phyloP scores from a whole-genome alignment of 106 monocot genomes.

The Acanthochlamys bracteata region DNA sequence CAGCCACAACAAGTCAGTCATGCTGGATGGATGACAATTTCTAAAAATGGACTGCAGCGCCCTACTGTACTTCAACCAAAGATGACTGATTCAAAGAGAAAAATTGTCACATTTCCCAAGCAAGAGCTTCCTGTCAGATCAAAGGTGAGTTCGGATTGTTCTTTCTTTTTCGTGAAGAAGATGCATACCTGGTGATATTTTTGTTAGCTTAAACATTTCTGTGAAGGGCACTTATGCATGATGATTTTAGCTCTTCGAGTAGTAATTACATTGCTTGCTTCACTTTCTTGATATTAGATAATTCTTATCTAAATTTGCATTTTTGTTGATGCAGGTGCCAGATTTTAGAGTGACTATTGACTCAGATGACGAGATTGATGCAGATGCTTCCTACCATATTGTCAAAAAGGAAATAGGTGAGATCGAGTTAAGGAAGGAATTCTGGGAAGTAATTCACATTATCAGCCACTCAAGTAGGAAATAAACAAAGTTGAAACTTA shows the following conservation, averaged over 20 bases:
- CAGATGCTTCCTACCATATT: slow-evolving; percentile 46
- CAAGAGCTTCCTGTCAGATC: slow-evolving; percentile 20
- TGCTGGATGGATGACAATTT: slow-evolving; percentile 8
- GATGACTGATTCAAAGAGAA: slow-evolving; percentile 6
- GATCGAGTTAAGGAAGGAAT: not conserved
- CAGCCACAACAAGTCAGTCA: slow-evolving; percentile 7
- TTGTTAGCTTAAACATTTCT: too few species aligned
- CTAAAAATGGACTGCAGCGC: slow-evolving; percentile 18
- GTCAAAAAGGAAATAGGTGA: slow-evolving; percentile 49
- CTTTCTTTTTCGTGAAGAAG: too few species aligned
- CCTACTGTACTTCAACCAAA: slow-evolving; percentile 28
- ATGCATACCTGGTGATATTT: too few species aligned
- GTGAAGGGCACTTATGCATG: too few species aligned
- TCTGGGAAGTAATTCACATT: too few species aligned
- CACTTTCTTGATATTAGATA: not conserved
- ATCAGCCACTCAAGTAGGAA: too few species aligned
- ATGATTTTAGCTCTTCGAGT: too few species aligned
- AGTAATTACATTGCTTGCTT: too few species aligned
- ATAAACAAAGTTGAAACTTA: too few species aligned
- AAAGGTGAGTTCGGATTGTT: slow-evolving; percentile 22
- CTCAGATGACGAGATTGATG: slow-evolving; percentile 70
- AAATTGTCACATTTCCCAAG: slow-evolving; percentile 9
- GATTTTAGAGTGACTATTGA: slow-evolving; percentile 49
- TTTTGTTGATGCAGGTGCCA: slow-evolving; percentile 37
- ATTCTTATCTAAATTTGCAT: not conserved